A percentile compares a stretch with the other conserved stretches of the same genome.
These are phyloP conservation scores for Cicer pinnatifidum DNA, from an alignment of 306 rosid genomes.

Conservation along the genomic window DNA sequence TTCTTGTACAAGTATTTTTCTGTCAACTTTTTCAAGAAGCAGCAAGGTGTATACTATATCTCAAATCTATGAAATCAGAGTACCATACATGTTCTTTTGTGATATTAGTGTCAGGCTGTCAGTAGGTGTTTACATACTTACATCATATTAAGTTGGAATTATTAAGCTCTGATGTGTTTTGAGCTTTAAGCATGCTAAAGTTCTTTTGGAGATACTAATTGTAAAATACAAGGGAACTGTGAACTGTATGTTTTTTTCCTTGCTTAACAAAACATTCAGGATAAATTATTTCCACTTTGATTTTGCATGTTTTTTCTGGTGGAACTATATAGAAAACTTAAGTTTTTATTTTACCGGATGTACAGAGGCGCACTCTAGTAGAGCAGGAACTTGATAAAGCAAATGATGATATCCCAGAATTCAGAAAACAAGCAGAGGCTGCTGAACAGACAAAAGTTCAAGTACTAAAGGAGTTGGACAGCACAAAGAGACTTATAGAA, in stretches of 20 bases:
- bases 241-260: conserved; percentile 11
- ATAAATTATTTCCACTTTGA: conserved; percentile 35
- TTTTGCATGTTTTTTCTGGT: conserved; percentile 28
- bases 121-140: background rate
- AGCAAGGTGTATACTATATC: conserved; percentile 14
- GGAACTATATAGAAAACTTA: conserved; percentile 35
- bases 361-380: conserved; percentile 78
- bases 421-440: conserved; percentile 63
- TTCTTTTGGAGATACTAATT: conserved; percentile 20
- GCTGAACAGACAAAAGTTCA: conserved; percentile 67
- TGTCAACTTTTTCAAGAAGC: background rate
- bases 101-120: conserved; percentile 9
- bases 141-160: conserved; percentile 16
- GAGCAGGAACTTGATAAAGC: conserved; percentile 89
- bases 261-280: conserved; percentile 16
- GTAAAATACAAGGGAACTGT: conserved; percentile 19
- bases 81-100: conserved; percentile 35
- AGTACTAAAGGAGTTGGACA: conserved; percentile 79
- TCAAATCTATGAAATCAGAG: conserved; percentile 16
- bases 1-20: background rate
- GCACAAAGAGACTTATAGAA: conserved; percentile 85
- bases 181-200: conserved; percentile 25
- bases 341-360: conserved; percentile 39
- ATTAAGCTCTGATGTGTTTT: conserved; percentile 9
- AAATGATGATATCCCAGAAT: conserved; percentile 77